Evolutionary conservation across 345 rosid species (phyloP).

Genomic region (Murraya koenigii): DNA sequence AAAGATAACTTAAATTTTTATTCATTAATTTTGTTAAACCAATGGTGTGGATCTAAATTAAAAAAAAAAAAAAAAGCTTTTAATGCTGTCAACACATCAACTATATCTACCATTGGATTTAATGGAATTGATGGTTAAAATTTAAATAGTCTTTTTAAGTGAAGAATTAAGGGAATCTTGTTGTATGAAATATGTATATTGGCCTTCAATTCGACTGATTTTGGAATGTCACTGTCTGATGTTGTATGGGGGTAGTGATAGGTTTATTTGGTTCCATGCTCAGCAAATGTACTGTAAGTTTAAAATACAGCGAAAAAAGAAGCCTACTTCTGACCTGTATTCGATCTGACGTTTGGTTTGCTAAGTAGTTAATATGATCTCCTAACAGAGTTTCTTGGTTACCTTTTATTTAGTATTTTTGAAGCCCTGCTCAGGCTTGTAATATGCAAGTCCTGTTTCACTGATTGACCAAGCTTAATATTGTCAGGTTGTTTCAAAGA

Average conservation of each 20-base stretch:
- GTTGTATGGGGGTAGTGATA: background rate
- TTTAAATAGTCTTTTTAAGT: background rate
- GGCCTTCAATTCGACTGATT: background rate
- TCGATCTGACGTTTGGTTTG: background rate
- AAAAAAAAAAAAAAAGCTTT: too few species aligned
- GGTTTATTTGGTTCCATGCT: background rate
- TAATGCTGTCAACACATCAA: background rate
- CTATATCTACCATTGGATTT: background rate
- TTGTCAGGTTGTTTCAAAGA: constrained; percentile 45
- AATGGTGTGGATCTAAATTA: too few species aligned
- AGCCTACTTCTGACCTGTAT: background rate
- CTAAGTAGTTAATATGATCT: background rate
- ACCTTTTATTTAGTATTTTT: background rate
- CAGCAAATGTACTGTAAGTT: background rate
- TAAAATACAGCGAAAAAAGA: background rate
- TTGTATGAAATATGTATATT: background rate
- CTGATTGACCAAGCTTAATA: constrained; percentile 13
- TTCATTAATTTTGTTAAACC: too few species aligned
- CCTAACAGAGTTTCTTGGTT: background rate
- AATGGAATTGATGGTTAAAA: background rate
- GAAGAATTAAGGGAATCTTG: background rate
- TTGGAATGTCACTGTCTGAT: background rate
- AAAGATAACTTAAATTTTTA: too few species aligned
- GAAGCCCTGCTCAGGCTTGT: background rate
- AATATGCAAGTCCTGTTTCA: background rate